Evolutionary conservation across 768 basidiomycete species (phyloP).

Genomic region (Mycena kentingensis): DNA sequence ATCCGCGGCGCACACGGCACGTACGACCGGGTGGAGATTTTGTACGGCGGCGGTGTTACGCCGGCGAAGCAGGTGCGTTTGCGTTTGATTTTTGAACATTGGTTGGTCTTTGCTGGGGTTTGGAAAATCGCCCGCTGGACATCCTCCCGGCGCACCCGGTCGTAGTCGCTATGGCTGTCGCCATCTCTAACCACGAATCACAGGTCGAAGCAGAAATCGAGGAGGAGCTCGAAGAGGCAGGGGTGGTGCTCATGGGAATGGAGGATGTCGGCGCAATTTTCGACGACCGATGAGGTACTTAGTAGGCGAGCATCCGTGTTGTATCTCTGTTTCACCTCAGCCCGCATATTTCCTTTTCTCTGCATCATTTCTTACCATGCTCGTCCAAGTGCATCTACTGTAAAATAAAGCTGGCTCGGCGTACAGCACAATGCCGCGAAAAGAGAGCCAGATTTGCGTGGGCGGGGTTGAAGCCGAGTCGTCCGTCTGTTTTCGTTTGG

Average conservation of each 20-base stretch:
- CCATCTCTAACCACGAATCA: too few relatives aligned
- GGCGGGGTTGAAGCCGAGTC: too few relatives aligned
- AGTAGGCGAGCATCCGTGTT: too few relatives aligned
- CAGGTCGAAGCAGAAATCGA: constrained; percentile 56
- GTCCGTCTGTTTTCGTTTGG: too few relatives aligned
- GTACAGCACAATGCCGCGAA: too few relatives aligned
- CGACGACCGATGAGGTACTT: constrained; percentile 53
- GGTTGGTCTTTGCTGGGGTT: not conserved
- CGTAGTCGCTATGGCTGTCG: too few relatives aligned
- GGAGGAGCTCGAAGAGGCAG: constrained; percentile 67
- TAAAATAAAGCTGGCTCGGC: too few relatives aligned
- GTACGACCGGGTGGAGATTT: constrained; percentile 63
- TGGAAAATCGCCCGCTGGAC: not conserved
- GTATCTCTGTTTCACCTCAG: too few relatives aligned
- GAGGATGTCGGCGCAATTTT: constrained; percentile 62
- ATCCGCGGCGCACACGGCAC: constrained; percentile 69
- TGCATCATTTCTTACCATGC: too few relatives aligned
- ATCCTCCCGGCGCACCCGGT: not conserved
- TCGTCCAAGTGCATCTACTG: too few relatives aligned
- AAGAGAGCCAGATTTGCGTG: too few relatives aligned
- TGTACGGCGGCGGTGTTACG: constrained; percentile 58
- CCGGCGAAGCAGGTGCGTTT: constrained; percentile 44
- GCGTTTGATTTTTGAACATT: not conserved
- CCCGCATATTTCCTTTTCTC: too few relatives aligned
- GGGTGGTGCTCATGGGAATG: constrained; percentile 67